These are phyloP conservation scores for Mollisiaceae sp. DNA, from an alignment of 2,329 filamentous ascomycete species.

Conservation along the genomic window DNA sequence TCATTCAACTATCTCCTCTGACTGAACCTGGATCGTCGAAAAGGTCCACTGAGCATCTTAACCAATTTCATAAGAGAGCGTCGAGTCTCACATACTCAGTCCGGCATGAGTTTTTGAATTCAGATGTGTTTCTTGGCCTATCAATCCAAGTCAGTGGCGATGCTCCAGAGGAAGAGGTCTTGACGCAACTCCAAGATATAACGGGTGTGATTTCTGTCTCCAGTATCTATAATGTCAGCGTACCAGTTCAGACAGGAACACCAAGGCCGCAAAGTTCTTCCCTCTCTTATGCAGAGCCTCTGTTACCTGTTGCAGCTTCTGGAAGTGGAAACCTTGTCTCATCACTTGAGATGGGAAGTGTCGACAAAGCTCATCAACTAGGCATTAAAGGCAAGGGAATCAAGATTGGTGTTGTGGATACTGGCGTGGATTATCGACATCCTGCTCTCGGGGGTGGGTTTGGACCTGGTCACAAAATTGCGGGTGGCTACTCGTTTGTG, in stretches of 20 bases:
- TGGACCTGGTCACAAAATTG: constrained; percentile 62
- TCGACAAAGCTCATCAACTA: constrained; percentile 48
- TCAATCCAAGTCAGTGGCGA: constrained; percentile 28
- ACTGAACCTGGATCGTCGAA: not conserved
- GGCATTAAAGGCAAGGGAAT: constrained; percentile 53
- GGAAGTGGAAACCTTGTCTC: constrained; percentile 1
- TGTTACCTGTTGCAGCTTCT: not conserved
- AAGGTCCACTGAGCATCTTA: constrained; percentile 2
- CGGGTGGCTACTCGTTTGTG: constrained; percentile 61
- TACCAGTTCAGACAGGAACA: not conserved
- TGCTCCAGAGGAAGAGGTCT: constrained; percentile 2
- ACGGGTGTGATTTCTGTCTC: constrained; percentile 2
- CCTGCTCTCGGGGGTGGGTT: constrained; percentile 69
- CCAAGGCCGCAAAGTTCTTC: not conserved
- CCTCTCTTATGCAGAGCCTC: not conserved
- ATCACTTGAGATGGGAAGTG: constrained; percentile 32
- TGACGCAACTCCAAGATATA: not conserved
- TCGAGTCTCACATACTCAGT: constrained; percentile 21
- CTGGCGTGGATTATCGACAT: constrained; percentile 63
- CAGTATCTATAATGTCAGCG: constrained; percentile 5
- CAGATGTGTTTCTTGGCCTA: constrained; percentile 26
- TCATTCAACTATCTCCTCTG: constrained; percentile 12
- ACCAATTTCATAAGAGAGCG: constrained; percentile 25
- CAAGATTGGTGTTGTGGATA: constrained; percentile 47
- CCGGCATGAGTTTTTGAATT: constrained; percentile 28